Evolutionary conservation across 306 rosid genomes (phyloP).

Genomic region (Astragalus glycyphyllos): DNA sequence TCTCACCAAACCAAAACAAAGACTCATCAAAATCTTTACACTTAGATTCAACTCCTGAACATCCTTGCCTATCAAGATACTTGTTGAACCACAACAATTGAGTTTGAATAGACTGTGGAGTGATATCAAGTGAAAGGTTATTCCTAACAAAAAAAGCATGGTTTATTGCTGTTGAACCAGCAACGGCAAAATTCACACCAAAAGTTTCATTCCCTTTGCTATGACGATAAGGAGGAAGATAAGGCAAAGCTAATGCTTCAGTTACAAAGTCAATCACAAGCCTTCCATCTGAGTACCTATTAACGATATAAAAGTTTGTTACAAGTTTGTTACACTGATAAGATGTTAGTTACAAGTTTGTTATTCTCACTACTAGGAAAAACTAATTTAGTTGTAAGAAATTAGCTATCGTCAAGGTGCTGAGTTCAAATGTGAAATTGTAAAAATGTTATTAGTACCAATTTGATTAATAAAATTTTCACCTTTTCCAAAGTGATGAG

Average conservation of each 20-base stretch:
- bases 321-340: no score
- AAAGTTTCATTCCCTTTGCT: constrained; percentile 44
- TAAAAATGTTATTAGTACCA: no score
- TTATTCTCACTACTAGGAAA: no score
- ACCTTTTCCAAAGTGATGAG: no score
- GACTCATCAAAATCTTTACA: constrained; percentile 66
- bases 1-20: constrained; percentile 94
- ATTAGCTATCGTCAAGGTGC: no score
- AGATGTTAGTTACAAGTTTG: no score
- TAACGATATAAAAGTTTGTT: constrained; percentile 48
- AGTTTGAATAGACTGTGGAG: constrained; percentile 78
- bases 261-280: constrained; percentile 86
- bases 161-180: constrained; percentile 85
- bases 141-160: constrained; percentile 75
- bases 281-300: constrained; percentile 89
- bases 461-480: no score
- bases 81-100: constrained; percentile 82
- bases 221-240: constrained; percentile 65
- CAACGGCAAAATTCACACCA: constrained; percentile 93
- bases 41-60: constrained; percentile 40
- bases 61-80: constrained; percentile 59
- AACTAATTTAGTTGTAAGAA: no score
- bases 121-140: constrained; percentile 69
- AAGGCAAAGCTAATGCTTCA: constrained; percentile 72
- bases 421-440: no score